Evolutionary conservation across 371 early-diverging fungal genomes (phyloP).

Genomic region (Haplosporangium sp.): DNA sequence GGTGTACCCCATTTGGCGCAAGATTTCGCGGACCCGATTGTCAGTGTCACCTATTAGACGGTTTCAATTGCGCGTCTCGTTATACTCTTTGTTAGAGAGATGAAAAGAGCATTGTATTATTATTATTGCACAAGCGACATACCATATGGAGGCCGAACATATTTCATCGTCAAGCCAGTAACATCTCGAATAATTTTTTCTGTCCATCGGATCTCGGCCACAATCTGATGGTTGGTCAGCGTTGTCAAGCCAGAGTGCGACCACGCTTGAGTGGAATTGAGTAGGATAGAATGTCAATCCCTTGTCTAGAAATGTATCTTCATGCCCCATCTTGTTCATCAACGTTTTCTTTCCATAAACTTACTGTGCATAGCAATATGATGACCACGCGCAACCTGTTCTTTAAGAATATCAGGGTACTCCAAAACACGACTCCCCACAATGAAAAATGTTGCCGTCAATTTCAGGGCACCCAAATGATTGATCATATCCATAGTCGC

Average conservation of each 20-base stretch:
- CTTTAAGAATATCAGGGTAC: constrained; percentile 61
- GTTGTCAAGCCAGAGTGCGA: constrained; percentile 76
- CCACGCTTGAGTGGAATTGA: constrained; percentile 61
- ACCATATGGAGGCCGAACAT: constrained; percentile 27
- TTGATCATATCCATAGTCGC: constrained; percentile 58
- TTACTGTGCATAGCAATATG: constrained; percentile 54
- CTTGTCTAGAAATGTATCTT: too few relatives aligned
- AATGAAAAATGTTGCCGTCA: constrained; percentile 73
- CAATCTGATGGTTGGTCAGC: constrained; percentile 73
- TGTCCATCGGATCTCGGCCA: constrained; percentile 80
- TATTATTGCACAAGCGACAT: neutral
- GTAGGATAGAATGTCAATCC: too few relatives aligned
- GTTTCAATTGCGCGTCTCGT: neutral
- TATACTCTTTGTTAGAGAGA: neutral
- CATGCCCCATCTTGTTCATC: too few relatives aligned
- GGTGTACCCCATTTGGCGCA: constrained; percentile 65
- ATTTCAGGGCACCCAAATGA: constrained; percentile 56
- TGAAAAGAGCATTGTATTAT: neutral
- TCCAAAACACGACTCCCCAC: constrained; percentile 66
- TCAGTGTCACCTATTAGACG: constrained; percentile 64
- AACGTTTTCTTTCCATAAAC: neutral
- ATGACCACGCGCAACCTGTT: constrained; percentile 39
- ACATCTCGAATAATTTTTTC: constrained; percentile 68
- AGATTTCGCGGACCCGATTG: constrained; percentile 70
- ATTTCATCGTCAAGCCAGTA: constrained; percentile 58